Evolutionary conservation across 2,329 filamentous ascomycete genomes (phyloP).

Genomic region (Rhynchosporium graminicola): DNA sequence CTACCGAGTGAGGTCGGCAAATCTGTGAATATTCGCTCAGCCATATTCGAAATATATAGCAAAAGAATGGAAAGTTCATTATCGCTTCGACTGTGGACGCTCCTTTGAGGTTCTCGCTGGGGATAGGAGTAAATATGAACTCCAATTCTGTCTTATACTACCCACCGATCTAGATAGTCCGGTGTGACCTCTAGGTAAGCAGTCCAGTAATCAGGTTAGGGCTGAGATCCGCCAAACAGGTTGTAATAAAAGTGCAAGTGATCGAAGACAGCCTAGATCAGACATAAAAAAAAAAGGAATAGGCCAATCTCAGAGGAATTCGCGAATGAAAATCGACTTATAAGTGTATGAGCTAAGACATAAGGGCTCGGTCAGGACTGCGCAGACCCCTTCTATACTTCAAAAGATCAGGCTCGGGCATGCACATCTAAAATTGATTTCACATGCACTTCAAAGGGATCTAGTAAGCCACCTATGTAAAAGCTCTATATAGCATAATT

Average conservation of each 20-base stretch:
- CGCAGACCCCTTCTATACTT: background rate
- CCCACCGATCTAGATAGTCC: background rate
- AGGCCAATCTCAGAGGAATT: background rate
- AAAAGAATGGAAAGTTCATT: background rate
- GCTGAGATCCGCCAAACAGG: background rate
- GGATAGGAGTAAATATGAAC: background rate
- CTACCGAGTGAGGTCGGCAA: background rate
- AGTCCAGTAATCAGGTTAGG: background rate
- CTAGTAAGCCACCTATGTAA: constrained; percentile 2
- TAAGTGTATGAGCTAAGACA: background rate
- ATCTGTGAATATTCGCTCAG: background rate
- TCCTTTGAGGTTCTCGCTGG: background rate
- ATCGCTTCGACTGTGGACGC: background rate
- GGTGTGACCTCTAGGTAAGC: constrained; percentile 2
- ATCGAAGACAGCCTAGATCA: background rate
- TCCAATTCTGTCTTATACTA: background rate
- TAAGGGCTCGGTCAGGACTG: background rate
- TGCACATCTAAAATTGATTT: background rate
- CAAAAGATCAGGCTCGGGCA: background rate
- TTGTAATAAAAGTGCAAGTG: background rate
- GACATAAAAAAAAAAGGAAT: background rate
- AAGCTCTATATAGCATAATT: background rate
- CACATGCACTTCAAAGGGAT: background rate
- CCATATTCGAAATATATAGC: constrained; percentile 7
- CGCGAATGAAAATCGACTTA: background rate